Evolutionary conservation across 2,329 filamentous ascomycete genomes (phyloP).

Genomic region (Amauroascus verrucosus): DNA sequence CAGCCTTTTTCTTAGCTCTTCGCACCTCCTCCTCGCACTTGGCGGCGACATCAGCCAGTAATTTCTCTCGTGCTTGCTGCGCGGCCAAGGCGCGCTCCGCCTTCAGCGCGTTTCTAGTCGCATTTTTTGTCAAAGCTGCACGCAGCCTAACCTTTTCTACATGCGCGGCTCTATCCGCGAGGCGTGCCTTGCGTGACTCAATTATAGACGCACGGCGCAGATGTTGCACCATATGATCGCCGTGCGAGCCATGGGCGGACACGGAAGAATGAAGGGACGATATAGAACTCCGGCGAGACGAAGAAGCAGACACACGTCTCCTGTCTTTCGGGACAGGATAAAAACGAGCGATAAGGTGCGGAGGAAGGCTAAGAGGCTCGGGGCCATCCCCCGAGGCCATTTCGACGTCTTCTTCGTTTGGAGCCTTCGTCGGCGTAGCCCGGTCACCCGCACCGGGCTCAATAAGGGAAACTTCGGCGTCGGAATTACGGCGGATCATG

Average conservation of each 20-base stretch:
- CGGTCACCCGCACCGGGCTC: constrained; percentile 21
- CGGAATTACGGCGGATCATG: constrained; percentile 35
- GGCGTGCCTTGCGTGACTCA: constrained; percentile 52
- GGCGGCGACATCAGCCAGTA: constrained; percentile 54
- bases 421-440: constrained; percentile 16
- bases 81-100: constrained; percentile 55
- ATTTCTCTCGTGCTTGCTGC: constrained; percentile 52
- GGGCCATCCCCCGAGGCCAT: constrained; percentile 33
- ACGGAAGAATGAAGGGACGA: constrained; percentile 51
- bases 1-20: constrained; percentile 55
- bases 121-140: constrained; percentile 51
- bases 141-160: constrained; percentile 56
- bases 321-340: constrained; percentile 44
- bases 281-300: constrained; percentile 54
- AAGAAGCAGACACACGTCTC: constrained; percentile 49
- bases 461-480: constrained; percentile 33
- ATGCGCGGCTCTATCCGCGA: constrained; percentile 55
- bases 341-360: constrained; percentile 55
- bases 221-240: constrained; percentile 54
- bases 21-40: constrained; percentile 57
- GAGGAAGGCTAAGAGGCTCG: constrained; percentile 41
- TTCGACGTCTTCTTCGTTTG: constrained; percentile 23
- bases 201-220: constrained; percentile 55
- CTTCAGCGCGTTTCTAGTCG: constrained; percentile 45
- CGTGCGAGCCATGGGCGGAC: constrained; percentile 42